Evolutionary conservation across 148 eudicot genomes (phyloP), one percentile per base, ranked within the genome.

Genomic region (Fallopia convolvulus): DNA sequence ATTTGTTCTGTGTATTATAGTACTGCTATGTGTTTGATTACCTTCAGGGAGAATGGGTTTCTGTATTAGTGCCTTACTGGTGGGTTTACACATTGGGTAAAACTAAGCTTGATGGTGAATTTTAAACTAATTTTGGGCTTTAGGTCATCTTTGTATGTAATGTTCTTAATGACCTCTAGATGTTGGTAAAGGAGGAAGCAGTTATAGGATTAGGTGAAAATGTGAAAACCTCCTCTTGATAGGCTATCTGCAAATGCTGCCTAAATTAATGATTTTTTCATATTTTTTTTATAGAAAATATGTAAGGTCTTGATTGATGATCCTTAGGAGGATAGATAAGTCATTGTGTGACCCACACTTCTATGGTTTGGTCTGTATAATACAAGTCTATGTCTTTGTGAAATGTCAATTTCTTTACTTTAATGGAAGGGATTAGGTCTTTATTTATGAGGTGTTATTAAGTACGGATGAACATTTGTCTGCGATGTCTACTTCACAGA

Each of bases 331-430:
- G 70, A 32, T 65, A 65, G 70, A 39, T 66, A 66, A 66, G 18
- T 36, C 44, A 66, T 33, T 33, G n/a, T 14, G n/a, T 66, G 72
- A 66, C 44, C 72, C 72, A 15, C 72, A 15, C 72, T 32, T 32
- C 40, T 5, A 66, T 66, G 72, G 72, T 36, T 20, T 66, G 72
- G 72, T 66, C 72, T 41, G 15, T 66, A 14, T 36, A 66, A 14
- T 36, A 66, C n/a, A 14, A 66, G 44, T 14, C 20, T 36, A 17
- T 33, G 72, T 13, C 42, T 66, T 5, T 66, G 42, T 66, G 42
- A 66, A 33, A 66, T 66, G 72, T 66, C 18, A 15, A 14, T 66
- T 66, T 66, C 72, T 14, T 66, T 14, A 66, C 72, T 66, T 66
- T 66, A 66, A 33, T 66, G 36, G 21, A 4, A 36, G 1, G 20